Percentiles rank a stretch among this genome's conserved stretches.
Evolutionary conservation across 345 rosid species (phyloP).

Genomic region (Cochlearia excelsa): DNA sequence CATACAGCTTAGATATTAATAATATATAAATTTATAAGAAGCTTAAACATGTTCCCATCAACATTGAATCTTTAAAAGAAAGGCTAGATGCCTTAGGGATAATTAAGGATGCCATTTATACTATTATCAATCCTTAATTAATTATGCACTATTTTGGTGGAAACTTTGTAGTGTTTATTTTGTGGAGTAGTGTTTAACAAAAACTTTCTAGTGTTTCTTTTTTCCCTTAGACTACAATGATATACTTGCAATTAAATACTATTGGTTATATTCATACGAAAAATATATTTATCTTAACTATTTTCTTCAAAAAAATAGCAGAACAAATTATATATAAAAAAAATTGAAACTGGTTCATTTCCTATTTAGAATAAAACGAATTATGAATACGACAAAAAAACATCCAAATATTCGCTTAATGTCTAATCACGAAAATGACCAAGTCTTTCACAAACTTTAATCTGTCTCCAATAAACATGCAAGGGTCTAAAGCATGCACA

Average conservation of each 20-base stretch:
- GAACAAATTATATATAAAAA: too few relatives aligned
- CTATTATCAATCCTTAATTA: constrained; percentile 15
- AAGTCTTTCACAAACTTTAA: not conserved
- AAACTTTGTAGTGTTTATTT: too few relatives aligned
- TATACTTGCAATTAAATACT: too few relatives aligned
- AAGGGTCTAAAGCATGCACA: constrained; percentile 3
- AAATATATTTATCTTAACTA: too few relatives aligned
- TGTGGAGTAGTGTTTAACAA: too few relatives aligned
- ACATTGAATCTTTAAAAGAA: constrained; percentile 30
- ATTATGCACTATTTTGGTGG: not conserved
- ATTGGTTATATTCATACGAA: too few relatives aligned
- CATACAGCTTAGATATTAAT: constrained; percentile 9
- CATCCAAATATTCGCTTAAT: not conserved
- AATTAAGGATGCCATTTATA: constrained; percentile 35
- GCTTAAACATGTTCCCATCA: constrained; percentile 30
- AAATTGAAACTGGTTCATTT: too few relatives aligned
- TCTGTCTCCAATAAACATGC: constrained; percentile 6
- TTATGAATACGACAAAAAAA: not conserved
- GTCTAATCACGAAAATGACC: not conserved
- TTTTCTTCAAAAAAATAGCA: too few relatives aligned
- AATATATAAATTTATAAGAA: constrained; percentile 28
- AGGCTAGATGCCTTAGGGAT: constrained; percentile 31
- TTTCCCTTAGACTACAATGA: too few relatives aligned
- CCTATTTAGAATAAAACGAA: too few relatives aligned
- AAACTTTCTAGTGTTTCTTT: too few relatives aligned